phyloP scores from a whole-genome alignment of 768 basidiomycete genomes.

The Epithele typhae region DNA sequence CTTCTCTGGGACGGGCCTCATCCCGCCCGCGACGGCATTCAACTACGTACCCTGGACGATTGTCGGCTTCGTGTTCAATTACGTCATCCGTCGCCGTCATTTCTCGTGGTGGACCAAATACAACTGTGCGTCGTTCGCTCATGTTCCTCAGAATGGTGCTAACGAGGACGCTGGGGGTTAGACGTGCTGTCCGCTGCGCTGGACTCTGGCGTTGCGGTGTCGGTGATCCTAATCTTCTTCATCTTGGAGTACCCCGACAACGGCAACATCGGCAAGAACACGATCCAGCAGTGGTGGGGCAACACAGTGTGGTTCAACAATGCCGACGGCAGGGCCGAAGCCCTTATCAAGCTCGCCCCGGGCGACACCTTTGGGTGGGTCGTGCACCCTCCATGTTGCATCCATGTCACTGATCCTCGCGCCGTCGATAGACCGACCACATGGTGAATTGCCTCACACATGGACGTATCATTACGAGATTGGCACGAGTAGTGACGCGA shows the following conservation, averaged over 20 bases:
- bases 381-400: too few species aligned
- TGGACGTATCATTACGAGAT: too few species aligned
- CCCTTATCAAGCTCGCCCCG: constrained; percentile 18
- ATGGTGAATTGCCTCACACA: constrained; percentile 1
- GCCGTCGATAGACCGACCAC: neutral
- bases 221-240: constrained; percentile 26
- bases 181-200: constrained; percentile 74
- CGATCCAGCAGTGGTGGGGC: constrained; percentile 35
- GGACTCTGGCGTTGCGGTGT: constrained; percentile 51
- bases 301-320: constrained; percentile 32
- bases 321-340: constrained; percentile 25
- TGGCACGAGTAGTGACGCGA: too few species aligned
- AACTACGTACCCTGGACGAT: constrained; percentile 37
- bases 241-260: constrained; percentile 32
- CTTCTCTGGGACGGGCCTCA: constrained; percentile 34
- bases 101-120: constrained; percentile 38
- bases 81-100: constrained; percentile 33
- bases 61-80: constrained; percentile 34
- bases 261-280: constrained; percentile 27
- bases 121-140: constrained; percentile 25
- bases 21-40: constrained; percentile 39
- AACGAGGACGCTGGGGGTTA: constrained; percentile 20
- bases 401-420: neutral
- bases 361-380: constrained; percentile 28
- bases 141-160: neutral